Conservation (phyloP, 1,284 basidiomycete species). For the Naganishia sp. region DNA sequence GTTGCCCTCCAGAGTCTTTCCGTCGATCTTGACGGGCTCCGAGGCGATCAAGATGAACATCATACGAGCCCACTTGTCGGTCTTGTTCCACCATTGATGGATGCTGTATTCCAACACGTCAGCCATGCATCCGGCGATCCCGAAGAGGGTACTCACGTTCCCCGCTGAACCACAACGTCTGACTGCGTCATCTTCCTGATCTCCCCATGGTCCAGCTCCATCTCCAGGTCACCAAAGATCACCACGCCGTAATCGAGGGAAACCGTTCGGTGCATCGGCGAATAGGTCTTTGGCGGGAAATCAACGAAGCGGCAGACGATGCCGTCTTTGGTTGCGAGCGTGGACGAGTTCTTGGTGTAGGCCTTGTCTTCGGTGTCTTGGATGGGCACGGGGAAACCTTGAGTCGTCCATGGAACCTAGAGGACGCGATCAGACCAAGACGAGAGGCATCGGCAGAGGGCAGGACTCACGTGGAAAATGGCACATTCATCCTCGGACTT, state of each 20-base stretch:
- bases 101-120: conserved; percentile 5
- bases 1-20: conserved; percentile 21
- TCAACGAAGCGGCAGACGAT: conserved; percentile 33
- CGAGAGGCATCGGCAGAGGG: background rate
- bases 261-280: conserved; percentile 31
- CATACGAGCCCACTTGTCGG: conserved; percentile 31
- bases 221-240: conserved; percentile 28
- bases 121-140: background rate
- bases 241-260: conserved; percentile 32
- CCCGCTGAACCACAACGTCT: conserved; percentile 31
- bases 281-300: conserved; percentile 31
- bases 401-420: conserved; percentile 31
- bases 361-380: conserved; percentile 28
- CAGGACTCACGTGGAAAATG: conserved; percentile 16
- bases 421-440: background rate
- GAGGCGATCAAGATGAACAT: conserved; percentile 32
- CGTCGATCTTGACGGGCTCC: conserved; percentile 29
- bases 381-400: conserved; percentile 29
- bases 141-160: conserved; percentile 28
- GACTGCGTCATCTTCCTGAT: conserved; percentile 19
- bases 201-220: conserved; percentile 33
- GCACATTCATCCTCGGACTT: conserved; percentile 26
- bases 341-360: conserved; percentile 17
- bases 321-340: conserved; percentile 26
- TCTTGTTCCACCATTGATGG: conserved; percentile 31